These are phyloP conservation scores for Staphylotrichum tortipilum DNA, from an alignment of 495 filamentous ascomycete species.

Conservation along the genomic window DNA sequence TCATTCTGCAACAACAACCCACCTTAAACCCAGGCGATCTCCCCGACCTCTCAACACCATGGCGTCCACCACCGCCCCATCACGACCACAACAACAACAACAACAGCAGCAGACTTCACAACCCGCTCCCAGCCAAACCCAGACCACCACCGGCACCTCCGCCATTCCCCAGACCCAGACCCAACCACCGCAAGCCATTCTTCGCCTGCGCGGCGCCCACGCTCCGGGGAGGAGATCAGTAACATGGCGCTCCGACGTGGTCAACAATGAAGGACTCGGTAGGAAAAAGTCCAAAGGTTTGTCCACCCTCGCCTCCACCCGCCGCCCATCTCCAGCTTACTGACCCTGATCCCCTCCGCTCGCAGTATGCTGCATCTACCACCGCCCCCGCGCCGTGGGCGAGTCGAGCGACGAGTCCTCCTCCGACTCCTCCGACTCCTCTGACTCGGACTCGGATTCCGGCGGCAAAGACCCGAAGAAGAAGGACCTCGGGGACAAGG, in stretches of 20 bases:
- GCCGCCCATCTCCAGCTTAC: neutral
- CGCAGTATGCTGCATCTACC: constrained; percentile 99
- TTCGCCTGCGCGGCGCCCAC: constrained; percentile 38
- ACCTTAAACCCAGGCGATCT: too few species aligned
- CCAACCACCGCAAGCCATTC: constrained; percentile 33
- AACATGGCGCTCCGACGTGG: constrained; percentile 84
- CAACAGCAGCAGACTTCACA: too few species aligned
- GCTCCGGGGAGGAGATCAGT: constrained; percentile 46
- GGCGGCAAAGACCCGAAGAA: constrained; percentile 7
- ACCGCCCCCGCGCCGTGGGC: constrained; percentile 69
- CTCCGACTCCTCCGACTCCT: constrained; percentile 44
- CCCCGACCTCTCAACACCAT: constrained; percentile 6
- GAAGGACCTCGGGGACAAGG: constrained; percentile 17
- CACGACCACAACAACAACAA: constrained; percentile 11
- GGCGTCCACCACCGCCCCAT: constrained; percentile 10
- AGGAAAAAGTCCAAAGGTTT: constrained; percentile 89
- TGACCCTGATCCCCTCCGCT: neutral
- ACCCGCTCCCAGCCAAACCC: constrained; percentile 15
- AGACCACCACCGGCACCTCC: constrained; percentile 3
- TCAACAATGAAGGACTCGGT: constrained; percentile 94
- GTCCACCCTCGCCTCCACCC: neutral
- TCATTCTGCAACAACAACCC: too few species aligned
- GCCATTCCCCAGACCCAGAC: constrained; percentile 12
- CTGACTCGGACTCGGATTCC: constrained; percentile 34
- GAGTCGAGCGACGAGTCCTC: constrained; percentile 78